Evolutionary conservation across 1,284 basidiomycete genomes (phyloP).

Genomic region (Ustilago curta): DNA sequence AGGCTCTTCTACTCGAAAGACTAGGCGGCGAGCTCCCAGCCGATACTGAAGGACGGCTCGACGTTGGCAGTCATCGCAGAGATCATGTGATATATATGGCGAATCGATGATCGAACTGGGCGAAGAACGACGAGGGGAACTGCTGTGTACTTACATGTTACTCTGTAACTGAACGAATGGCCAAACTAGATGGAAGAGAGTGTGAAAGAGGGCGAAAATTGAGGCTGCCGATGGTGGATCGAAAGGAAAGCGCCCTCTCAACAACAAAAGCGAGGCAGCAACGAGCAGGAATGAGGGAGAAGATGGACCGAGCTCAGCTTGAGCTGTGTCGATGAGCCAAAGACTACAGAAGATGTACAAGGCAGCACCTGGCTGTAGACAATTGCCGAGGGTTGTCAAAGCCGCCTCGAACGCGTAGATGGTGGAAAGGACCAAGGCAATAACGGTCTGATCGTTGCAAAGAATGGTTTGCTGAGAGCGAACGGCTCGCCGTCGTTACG

Average conservation of each 20-base stretch:
- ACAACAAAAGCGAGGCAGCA: too few relatives aligned
- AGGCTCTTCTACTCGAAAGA: too few relatives aligned
- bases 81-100: background rate
- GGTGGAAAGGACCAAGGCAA: background rate
- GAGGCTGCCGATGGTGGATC: background rate
- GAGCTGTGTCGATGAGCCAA: too few relatives aligned
- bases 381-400: background rate
- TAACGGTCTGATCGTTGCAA: slow-evolving; percentile 17
- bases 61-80: background rate
- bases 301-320: too few relatives aligned
- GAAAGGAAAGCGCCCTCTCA: too few relatives aligned
- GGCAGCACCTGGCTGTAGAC: background rate
- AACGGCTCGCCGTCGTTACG: background rate
- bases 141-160: too few relatives aligned
- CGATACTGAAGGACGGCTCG: background rate
- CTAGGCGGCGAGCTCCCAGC: too few relatives aligned
- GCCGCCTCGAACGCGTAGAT: background rate
- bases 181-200: too few relatives aligned
- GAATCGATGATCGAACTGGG: background rate
- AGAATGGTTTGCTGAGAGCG: slow-evolving; percentile 36
- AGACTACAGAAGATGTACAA: too few relatives aligned
- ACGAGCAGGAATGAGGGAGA: too few relatives aligned
- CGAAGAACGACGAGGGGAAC: background rate
- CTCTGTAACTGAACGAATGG: too few relatives aligned
- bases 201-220: background rate